Evolutionary conservation across 805 yeast species (phyloP).

Genomic region (Schwanniomyces occidentalis): DNA sequence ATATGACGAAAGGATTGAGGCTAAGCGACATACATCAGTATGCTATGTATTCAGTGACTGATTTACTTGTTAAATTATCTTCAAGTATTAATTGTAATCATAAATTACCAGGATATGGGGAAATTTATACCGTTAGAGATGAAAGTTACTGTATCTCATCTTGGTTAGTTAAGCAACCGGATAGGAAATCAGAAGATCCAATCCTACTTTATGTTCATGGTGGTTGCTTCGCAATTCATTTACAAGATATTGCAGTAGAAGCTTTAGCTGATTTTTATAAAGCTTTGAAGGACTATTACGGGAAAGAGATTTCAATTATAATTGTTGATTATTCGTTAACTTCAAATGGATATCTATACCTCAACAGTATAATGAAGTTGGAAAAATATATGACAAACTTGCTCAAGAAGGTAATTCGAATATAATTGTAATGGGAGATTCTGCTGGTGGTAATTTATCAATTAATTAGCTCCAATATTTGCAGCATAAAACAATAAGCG

Average conservation of each 20-base stretch:
- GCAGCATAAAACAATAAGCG: slow-evolving; percentile 9
- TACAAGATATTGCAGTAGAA: too few species aligned
- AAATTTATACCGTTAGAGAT: not conserved
- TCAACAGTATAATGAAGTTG: too few species aligned
- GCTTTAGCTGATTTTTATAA: too few species aligned
- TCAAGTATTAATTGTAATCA: too few species aligned
- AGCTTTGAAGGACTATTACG: too few species aligned
- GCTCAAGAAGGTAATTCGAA: slow-evolving; percentile 23
- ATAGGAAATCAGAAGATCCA: slow-evolving; percentile 25
- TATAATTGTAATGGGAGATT: slow-evolving; percentile 40
- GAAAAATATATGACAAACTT: slow-evolving; percentile 24
- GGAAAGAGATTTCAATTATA: slow-evolving; percentile 17
- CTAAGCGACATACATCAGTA: too few species aligned
- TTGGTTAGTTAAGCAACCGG: slow-evolving; percentile 35
- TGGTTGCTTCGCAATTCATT: too few species aligned
- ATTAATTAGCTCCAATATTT: slow-evolving; percentile 30
- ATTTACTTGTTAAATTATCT: too few species aligned
- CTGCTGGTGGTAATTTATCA: slow-evolving; percentile 43
- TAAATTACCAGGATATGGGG: slow-evolving; percentile 1
- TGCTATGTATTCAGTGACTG: too few species aligned
- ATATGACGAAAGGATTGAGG: too few species aligned
- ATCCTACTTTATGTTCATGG: slow-evolving; percentile 39
- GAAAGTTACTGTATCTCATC: slow-evolving; percentile 2
- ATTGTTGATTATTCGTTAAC: slow-evolving; percentile 25
- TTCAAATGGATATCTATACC: slow-evolving; percentile 17